Conservation (phyloP, 352 stramenopile species). For the Globisporangium nagaii region DNA sequence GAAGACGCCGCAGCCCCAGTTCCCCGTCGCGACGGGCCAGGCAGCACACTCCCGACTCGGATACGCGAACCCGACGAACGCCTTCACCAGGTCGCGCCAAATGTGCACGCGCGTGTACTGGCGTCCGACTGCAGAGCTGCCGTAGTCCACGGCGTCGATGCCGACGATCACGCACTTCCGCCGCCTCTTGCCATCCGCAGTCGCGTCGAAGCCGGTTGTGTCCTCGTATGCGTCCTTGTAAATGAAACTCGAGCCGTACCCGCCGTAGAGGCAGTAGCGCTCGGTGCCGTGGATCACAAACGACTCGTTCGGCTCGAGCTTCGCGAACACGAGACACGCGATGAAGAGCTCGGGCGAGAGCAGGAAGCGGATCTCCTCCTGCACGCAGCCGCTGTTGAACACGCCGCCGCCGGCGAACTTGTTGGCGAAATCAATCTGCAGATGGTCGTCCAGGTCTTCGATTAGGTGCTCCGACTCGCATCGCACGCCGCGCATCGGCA, state of each 20-base stretch:
- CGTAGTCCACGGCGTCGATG: constrained; percentile 71
- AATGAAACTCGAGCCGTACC: constrained; percentile 54
- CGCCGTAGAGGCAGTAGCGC: constrained; percentile 47
- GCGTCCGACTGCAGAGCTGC: constrained; percentile 21
- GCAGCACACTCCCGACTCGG: constrained; percentile 8
- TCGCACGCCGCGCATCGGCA: constrained; percentile 13
- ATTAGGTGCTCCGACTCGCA: constrained; percentile 47
- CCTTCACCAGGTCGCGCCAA: constrained; percentile 65
- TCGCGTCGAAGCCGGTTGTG: constrained; percentile 8
- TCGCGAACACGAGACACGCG: constrained; percentile 56
- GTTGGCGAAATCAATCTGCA: constrained; percentile 85
- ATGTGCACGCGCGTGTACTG: constrained; percentile 50
- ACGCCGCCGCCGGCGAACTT: constrained; percentile 72
- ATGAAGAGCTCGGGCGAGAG: constrained; percentile 69
- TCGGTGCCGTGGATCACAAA: constrained; percentile 70
- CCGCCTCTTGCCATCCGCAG: constrained; percentile 11
- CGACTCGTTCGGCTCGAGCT: constrained; percentile 55
- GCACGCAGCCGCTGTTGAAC: constrained; percentile 63
- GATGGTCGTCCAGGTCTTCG: constrained; percentile 50
- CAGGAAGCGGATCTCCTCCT: constrained; percentile 83
- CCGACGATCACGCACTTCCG: constrained; percentile 61
- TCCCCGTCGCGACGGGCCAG: constrained; percentile 69
- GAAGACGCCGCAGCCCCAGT: constrained; percentile 84
- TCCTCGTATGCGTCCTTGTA: constrained; percentile 47
- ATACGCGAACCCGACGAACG: constrained; percentile 56